A percentile compares a stretch with the other conserved stretches of the same genome.
phyloP scores from a whole-genome alignment of 441 rosid species.

The Adansonia grandidieri region DNA sequence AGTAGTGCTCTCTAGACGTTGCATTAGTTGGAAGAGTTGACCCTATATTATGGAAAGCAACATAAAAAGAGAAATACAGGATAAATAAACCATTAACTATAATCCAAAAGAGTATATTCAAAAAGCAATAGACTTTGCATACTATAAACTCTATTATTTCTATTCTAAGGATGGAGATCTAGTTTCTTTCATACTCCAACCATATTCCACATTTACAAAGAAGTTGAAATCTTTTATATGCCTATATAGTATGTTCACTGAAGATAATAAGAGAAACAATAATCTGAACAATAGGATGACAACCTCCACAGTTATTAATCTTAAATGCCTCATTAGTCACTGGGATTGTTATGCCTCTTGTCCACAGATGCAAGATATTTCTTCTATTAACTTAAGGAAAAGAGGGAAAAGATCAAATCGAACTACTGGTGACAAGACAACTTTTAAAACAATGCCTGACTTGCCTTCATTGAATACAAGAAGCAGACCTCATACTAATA shows the following conservation, averaged over 20 bases:
- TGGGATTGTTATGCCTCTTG: neutral
- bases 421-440: constrained; percentile 12
- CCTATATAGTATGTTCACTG: neutral
- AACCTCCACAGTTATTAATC: neutral
- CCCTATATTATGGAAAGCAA: constrained; percentile 51
- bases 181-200: neutral
- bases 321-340: neutral
- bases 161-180: neutral
- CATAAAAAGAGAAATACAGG: constrained; percentile 18
- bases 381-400: neutral
- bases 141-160: neutral
- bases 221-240: neutral
- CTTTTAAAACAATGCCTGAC: constrained; percentile 3
- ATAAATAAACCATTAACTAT: constrained; percentile 20
- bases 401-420: neutral
- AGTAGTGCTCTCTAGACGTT: constrained; percentile 90
- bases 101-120: neutral
- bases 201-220: no score
- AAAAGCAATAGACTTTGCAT: constrained; percentile 18
- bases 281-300: neutral
- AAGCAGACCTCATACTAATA: neutral
- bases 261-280: neutral
- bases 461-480: neutral
- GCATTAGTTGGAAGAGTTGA: constrained; percentile 97
- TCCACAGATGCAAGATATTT: neutral